Evolutionary conservation across 2,329 filamentous ascomycete species (phyloP), one percentile per base, ranked within the genome.

Genomic region (Madurella fahalii): DNA sequence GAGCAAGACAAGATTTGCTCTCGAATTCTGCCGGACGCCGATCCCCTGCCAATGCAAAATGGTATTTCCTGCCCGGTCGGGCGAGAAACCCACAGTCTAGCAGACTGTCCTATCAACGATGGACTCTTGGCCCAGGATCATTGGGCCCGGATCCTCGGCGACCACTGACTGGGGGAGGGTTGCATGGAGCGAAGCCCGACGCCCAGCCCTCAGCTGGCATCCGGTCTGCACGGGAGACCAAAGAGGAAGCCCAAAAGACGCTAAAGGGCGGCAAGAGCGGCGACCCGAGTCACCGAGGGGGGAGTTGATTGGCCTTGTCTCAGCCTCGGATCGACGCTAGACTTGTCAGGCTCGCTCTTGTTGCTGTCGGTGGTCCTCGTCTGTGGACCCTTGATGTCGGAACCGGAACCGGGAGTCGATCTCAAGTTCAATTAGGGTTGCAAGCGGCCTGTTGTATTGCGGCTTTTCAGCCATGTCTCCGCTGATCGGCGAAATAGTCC

Each of bases 161-260:
- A 45, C 44, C 32, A 39, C 25, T 25, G 1, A 12, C 15, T 46
- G 18, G 31, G 16, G 31, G 16, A 16, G 3, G 32, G 20, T 17
- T 2, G 5, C 17, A n/a, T 8, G 15, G 25, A 39, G 20, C 49
- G 16, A 3, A 11, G 44, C 30, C 46, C 40, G 32, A 47, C 13
- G 25, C 46, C 41, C 40, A 53, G 55, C 37, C 34, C 53, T 62
- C 60, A 62, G 60, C 60, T 60, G 50, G 44, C 39, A 46, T 58
- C 51, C 46, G 50, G 52, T 12, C 45, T 52, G 60, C 53, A 57
- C 52, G 55, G 46, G 30, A 52, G 45, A 44, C 49, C 40, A 43
- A 55, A 52, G n/a, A 13, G 45, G 58, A 49, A 53, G 43, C 31
- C 48, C 41, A 47, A 25, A 7, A 3, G 7, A 25, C 7, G 25